Percentiles rank a stretch among this genome's conserved stretches.
Evolutionary conservation across 2,329 filamentous ascomycete species (phyloP).

Genomic region (Epichloe gansuensis): DNA sequence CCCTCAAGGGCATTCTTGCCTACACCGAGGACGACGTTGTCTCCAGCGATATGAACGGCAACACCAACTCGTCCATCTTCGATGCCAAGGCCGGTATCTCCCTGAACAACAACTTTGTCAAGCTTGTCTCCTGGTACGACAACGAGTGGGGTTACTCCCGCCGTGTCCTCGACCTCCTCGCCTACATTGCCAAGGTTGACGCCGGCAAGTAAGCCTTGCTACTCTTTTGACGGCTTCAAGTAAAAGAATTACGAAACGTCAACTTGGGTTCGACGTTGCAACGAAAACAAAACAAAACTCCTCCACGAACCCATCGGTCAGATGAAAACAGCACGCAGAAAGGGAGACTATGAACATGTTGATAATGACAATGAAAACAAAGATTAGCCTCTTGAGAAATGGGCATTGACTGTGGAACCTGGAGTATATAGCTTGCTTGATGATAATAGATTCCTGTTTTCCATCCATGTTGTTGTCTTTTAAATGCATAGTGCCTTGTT

Average conservation of each 20-base stretch:
- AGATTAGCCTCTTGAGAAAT: neutral
- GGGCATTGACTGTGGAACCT: neutral
- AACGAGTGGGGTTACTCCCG: conserved; percentile 99
- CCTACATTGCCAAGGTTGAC: conserved; percentile 71
- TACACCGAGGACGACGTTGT: conserved; percentile 98
- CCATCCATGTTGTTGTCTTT: neutral
- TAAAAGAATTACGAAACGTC: neutral
- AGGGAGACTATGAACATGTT: neutral
- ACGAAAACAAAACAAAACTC: neutral
- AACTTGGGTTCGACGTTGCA: neutral
- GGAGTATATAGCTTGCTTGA: conserved; percentile 1
- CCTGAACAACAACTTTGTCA: conserved; percentile 97
- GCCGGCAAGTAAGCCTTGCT: conserved; percentile 33
- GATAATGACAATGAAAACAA: neutral
- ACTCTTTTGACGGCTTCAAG: neutral
- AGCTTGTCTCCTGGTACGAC: conserved; percentile 97
- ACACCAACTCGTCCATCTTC: conserved; percentile 93
- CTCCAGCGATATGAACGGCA: conserved; percentile 86
- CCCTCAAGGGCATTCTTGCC: conserved; percentile 79
- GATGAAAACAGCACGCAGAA: neutral
- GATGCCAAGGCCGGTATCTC: conserved; percentile 98
- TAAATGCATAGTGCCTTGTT: neutral
- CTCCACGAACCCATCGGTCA: neutral
- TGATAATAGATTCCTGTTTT: conserved; percentile 4
- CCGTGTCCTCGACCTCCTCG: conserved; percentile 74